Percentiles rank a stretch among this genome's conserved stretches.
These are phyloP conservation scores for Cryptosporidium parvum DNA, from an alignment of 169 alveolate genomes.

Conservation along the genomic window DNA sequence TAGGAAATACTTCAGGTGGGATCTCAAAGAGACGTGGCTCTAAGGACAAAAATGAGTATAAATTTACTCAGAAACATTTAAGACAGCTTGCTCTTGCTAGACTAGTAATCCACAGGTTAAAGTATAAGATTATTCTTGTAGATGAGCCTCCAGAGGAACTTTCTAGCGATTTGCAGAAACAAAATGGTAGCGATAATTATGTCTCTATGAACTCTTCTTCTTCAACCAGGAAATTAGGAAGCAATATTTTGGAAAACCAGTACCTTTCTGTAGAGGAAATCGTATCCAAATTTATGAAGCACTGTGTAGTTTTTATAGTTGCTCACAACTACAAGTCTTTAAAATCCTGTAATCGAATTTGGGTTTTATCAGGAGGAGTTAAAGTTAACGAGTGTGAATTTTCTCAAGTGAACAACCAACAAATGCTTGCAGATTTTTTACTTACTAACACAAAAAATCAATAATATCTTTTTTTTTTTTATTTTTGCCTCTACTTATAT, in stretches of 20 bases:
- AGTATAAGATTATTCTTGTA: constrained; percentile 81
- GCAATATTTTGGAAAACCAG: constrained; percentile 3
- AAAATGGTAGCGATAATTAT: not conserved
- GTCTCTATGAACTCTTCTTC: not conserved
- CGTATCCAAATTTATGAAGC: constrained; percentile 50
- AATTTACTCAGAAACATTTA: constrained; percentile 77
- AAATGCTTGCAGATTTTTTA: constrained; percentile 36
- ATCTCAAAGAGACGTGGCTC: constrained; percentile 7
- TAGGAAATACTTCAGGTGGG: not conserved
- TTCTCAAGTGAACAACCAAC: constrained; percentile 34
- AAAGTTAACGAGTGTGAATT: constrained; percentile 46
- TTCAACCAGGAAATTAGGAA: not conserved
- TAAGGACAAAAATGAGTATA: not conserved
- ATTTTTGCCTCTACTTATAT: too few species aligned
- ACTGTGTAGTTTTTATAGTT: constrained; percentile 51
- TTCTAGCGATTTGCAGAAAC: constrained; percentile 13
- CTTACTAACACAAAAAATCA: not conserved
- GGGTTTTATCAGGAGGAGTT: constrained; percentile 43
- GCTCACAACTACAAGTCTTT: constrained; percentile 62
- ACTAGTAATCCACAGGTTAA: constrained; percentile 81
- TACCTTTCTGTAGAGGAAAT: constrained; percentile 42
- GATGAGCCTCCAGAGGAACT: constrained; percentile 85
- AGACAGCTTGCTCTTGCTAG: constrained; percentile 84
- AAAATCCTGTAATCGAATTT: constrained; percentile 23
- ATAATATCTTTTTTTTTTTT: not conserved